Evolutionary conservation across 345 rosid species (phyloP).

Genomic region (Hypericum perforatum): DNA sequence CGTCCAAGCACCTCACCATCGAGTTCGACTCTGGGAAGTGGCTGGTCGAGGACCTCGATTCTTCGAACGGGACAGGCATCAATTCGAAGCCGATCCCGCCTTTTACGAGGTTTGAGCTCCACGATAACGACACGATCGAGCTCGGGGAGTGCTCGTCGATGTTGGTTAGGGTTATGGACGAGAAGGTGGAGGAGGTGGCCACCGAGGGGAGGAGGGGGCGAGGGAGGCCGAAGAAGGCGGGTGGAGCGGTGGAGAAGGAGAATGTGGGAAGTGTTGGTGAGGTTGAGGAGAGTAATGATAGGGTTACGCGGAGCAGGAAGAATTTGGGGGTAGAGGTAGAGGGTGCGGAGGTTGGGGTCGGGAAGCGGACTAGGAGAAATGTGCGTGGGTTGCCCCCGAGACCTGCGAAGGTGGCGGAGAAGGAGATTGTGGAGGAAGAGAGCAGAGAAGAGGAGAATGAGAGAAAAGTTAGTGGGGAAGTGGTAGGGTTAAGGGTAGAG

Average conservation of each 20-base stretch:
- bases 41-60: slow-evolving; percentile 55
- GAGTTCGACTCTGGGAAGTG: slow-evolving; percentile 50
- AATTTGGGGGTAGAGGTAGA: slow-evolving; percentile 1
- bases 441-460: slow-evolving; percentile 5
- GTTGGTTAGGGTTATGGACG: slow-evolving; percentile 22
- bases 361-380: slow-evolving; percentile 14
- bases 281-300: slow-evolving; percentile 6
- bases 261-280: slow-evolving; percentile 9
- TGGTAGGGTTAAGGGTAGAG: too few species aligned
- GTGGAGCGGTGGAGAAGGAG: slow-evolving; percentile 9
- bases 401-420: neutral
- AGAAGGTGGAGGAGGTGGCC: slow-evolving; percentile 2
- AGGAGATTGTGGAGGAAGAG: slow-evolving; percentile 15
- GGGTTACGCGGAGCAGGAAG: slow-evolving; percentile 18
- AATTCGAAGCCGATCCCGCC: slow-evolving; percentile 37
- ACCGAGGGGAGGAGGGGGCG: slow-evolving; percentile 11
- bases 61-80: slow-evolving; percentile 74
- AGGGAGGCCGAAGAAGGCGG: slow-evolving; percentile 21
- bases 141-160: slow-evolving; percentile 65
- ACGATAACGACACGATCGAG: slow-evolving; percentile 56
- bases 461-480: too few species aligned
- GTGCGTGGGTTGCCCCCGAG: slow-evolving; percentile 15
- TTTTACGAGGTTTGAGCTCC: slow-evolving; percentile 30
- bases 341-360: slow-evolving; percentile 4
- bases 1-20: slow-evolving; percentile 64